A percentile compares a stretch with the other conserved stretches of the same genome.
These are phyloP conservation scores for Acer campestre DNA, from an alignment of 345 rosid species.

Conservation along the genomic window DNA sequence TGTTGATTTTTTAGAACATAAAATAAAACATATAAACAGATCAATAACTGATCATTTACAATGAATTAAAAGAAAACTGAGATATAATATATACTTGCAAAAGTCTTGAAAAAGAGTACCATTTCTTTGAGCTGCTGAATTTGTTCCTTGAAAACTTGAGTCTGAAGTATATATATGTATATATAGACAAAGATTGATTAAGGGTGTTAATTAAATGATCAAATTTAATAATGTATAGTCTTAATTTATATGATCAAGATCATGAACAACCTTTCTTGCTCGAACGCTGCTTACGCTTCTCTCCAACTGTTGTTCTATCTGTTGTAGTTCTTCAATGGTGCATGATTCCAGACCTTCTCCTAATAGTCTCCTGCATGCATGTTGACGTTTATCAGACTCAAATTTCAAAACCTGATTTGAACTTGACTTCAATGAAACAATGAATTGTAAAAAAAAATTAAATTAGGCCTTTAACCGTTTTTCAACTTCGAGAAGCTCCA, in stretches of 20 bases:
- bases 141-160: slow-evolving; percentile 69
- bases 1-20: slow-evolving; percentile 9
- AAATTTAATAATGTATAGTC: neutral
- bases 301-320: slow-evolving; percentile 62
- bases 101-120: slow-evolving; percentile 38
- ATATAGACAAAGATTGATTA: neutral
- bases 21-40: neutral
- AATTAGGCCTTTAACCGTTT: slow-evolving; percentile 46
- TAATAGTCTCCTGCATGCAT: slow-evolving; percentile 44
- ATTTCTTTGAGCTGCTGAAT: slow-evolving; percentile 64
- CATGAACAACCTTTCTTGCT: slow-evolving; percentile 53
- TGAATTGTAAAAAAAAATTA: neutral
- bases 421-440: neutral
- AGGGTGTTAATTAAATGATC: slow-evolving; percentile 6
- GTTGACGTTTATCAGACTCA: neutral
- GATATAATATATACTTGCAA: neutral
- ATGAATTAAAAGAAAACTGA: neutral
- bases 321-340: slow-evolving; percentile 58
- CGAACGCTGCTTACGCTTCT: slow-evolving; percentile 54
- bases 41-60: neutral
- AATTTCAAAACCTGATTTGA: neutral
- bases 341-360: slow-evolving; percentile 59
- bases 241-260: slow-evolving; percentile 9
- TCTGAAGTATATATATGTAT: slow-evolving; percentile 36
- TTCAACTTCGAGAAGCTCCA: slow-evolving; percentile 74